phyloP scores from a whole-genome alignment of 106 monocot species.

The Dendrobium huoshanense region DNA sequence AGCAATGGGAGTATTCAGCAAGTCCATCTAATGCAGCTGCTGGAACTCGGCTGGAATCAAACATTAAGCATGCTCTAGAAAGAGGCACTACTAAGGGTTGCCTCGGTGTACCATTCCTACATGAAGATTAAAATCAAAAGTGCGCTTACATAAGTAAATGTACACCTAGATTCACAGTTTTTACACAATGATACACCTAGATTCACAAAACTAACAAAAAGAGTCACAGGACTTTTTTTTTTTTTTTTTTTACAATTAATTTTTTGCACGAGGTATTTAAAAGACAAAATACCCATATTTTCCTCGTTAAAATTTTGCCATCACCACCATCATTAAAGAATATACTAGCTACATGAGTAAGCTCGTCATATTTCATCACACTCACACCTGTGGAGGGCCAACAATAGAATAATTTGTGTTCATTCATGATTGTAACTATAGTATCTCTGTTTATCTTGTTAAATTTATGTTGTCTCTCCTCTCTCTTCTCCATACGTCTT shows the following conservation, averaged over 20 bases:
- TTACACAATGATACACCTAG: not conserved
- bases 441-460: not conserved
- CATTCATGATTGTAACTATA: not conserved
- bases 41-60: slow-evolving; percentile 57
- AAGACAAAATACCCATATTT: not conserved
- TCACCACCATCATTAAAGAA: not conserved
- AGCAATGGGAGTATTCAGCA: slow-evolving; percentile 79
- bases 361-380: not conserved
- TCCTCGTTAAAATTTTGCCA: not conserved
- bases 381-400: not conserved
- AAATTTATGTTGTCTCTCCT: not conserved
- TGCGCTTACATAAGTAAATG: not conserved
- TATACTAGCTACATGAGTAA: not conserved
- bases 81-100: slow-evolving; percentile 85
- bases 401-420: not conserved
- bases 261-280: not conserved
- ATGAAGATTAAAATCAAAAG: slow-evolving; percentile 3
- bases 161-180: not conserved
- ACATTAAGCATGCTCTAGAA: slow-evolving; percentile 75
- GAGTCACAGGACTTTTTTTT: not conserved
- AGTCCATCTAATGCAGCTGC: slow-evolving; percentile 74
- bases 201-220: not conserved
- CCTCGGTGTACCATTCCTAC: slow-evolving; percentile 97
- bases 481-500: too few relatives aligned
- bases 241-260: not conserved